Conservation (phyloP, 2,329 filamentous ascomycete genomes). For the Zymoseptoria passerinii region DNA sequence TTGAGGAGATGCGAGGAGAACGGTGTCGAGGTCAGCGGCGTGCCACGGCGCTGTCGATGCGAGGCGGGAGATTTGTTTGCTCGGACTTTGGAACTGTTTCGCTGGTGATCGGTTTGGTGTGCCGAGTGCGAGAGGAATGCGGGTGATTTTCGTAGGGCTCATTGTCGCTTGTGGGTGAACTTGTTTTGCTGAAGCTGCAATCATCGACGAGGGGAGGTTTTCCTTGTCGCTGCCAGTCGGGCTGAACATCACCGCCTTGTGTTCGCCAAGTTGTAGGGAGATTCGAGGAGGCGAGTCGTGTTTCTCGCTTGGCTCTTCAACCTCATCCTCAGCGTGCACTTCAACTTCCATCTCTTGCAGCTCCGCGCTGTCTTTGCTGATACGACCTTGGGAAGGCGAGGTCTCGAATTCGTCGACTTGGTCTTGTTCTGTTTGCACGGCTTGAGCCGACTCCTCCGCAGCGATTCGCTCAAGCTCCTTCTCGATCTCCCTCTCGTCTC, state of each 20-base stretch:
- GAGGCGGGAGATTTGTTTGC: constrained; percentile 42
- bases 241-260: constrained; percentile 15
- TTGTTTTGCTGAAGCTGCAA: constrained; percentile 27
- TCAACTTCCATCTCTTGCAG: constrained; percentile 17
- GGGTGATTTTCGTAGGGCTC: constrained; percentile 28
- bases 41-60: constrained; percentile 57
- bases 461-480: constrained; percentile 27
- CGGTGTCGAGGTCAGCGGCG: constrained; percentile 64
- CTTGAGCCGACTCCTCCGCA: constrained; percentile 20
- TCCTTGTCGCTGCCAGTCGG: constrained; percentile 33
- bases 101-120: constrained; percentile 29
- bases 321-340: constrained; percentile 12
- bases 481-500: constrained; percentile 27
- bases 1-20: constrained; percentile 47
- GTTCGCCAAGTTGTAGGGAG: constrained; percentile 5
- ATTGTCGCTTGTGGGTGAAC: constrained; percentile 15
- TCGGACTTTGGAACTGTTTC: constrained; percentile 24
- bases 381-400: constrained; percentile 24
- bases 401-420: constrained; percentile 30
- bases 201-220: constrained; percentile 27
- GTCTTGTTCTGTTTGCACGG: constrained; percentile 22
- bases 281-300: constrained; percentile 4
- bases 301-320: constrained; percentile 3
- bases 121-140: constrained; percentile 36
- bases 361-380: constrained; percentile 17